Base-by-base conservation (phyloP, 805 yeast species). In the Lipomyces kockii region DNA sequence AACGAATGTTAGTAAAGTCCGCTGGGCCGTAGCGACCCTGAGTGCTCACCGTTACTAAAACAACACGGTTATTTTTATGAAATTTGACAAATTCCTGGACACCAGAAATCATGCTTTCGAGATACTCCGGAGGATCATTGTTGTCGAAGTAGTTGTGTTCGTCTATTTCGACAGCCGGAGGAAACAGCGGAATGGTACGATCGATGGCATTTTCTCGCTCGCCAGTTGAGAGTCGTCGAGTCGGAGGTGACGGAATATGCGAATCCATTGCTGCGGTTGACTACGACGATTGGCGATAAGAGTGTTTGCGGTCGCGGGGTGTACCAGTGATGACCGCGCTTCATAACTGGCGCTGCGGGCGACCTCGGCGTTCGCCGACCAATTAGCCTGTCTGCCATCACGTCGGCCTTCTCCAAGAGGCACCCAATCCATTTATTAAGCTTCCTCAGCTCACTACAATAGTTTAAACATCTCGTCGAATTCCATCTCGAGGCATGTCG, bases 131-230 rank as follows among this genome's bases (percentile, higher is more conserved):
- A 2, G 92, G 87, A 1, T 82, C 83, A 74, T 91, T 93, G 57
- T 85, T 81, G 57, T 83, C 80, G 79, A 95, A 94, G 79, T 91
- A 94, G 61, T 80, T 79, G 70, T 89, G 90, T 76, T 93, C 98
- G 70, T 89, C 96, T 7, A 82, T 79, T 1, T 78, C 75, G 60
- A 82, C 82, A 0, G 97, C 97, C 1, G 90, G 90, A 0, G 94
- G 95, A 74, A 89, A 88, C 59, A 86, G 90, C 3, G 91, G 91
- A 2, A 88, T 81, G 1, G 84, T 76, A 63, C 97, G 83, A 77
- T 93, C 97, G 57, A 94, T 90, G 14, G 98, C 98, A 53, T 58
- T 59, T 14, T 72, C 74, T n/a, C 68, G 63, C 56, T 70, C 72
- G 39, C 68, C 72, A 7, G 65, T 61, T 27, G 70, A 66, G 34